A percentile compares a stretch with the other conserved stretches of the same genome.
phyloP scores from a whole-genome alignment of 805 yeast genomes.

The Candida morakotiae region DNA sequence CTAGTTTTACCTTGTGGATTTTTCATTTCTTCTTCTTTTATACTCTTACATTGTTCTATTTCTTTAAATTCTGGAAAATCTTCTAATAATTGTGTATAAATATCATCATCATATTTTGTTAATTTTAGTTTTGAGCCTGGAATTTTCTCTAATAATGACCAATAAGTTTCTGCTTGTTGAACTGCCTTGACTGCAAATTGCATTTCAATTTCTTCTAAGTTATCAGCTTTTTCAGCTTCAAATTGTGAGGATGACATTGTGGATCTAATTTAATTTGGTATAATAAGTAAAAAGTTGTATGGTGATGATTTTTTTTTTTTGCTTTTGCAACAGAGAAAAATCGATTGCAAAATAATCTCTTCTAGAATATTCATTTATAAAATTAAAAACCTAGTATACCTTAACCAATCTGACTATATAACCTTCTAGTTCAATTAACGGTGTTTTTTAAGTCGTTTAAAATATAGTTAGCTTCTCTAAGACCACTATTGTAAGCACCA shows the following conservation, averaged over 20 bases:
- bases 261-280: too few relatives aligned
- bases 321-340: background rate
- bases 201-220: constrained; percentile 84
- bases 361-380: constrained; percentile 1
- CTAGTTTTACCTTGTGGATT: constrained; percentile 71
- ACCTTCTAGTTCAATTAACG: too few relatives aligned
- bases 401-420: too few relatives aligned
- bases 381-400: too few relatives aligned
- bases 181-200: constrained; percentile 98
- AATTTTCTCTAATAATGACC: constrained; percentile 69
- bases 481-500: constrained; percentile 83
- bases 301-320: background rate
- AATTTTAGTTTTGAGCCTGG: constrained; percentile 77
- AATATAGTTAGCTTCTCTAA: constrained; percentile 47
- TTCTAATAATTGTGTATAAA: constrained; percentile 53
- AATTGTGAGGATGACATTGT: constrained; percentile 31
- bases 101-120: constrained; percentile 69
- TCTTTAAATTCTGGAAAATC: constrained; percentile 87
- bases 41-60: constrained; percentile 49
- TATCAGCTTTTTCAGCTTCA: constrained; percentile 88
- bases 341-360: background rate
- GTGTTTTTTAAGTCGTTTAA: constrained; percentile 7
- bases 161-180: constrained; percentile 90
- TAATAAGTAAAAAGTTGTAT: background rate
- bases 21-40: constrained; percentile 81